These are phyloP conservation scores for Penstemon eatonii DNA, from an alignment of 257 asterid genomes.

Conservation along the genomic window DNA sequence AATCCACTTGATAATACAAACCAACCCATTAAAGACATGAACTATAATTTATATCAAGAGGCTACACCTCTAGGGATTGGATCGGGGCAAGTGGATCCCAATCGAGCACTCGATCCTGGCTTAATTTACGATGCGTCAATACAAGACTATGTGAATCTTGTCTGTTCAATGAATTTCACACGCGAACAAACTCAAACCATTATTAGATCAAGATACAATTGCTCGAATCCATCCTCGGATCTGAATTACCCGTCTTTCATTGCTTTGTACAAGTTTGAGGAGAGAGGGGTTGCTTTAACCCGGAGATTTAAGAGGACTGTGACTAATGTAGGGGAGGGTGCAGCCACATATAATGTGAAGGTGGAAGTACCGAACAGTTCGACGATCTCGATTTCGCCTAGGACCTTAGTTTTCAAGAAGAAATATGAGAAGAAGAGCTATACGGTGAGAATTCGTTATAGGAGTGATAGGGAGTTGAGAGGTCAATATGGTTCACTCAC, in stretches of 20 bases:
- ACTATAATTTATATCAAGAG: background rate
- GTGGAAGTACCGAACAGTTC: constrained; percentile 31
- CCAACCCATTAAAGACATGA: constrained; percentile 39
- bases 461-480: constrained; percentile 1
- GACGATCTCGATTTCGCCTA: constrained; percentile 27
- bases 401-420: constrained; percentile 32
- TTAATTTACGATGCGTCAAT: constrained; percentile 38
- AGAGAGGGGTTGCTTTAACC: constrained; percentile 17
- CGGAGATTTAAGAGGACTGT: constrained; percentile 34
- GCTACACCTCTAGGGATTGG: constrained; percentile 45
- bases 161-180: constrained; percentile 47
- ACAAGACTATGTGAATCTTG: constrained; percentile 39
- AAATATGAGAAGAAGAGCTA: constrained; percentile 38
- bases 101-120: constrained; percentile 51
- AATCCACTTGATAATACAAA: constrained; percentile 38
- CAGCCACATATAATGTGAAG: constrained; percentile 28
- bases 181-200: constrained; percentile 35
- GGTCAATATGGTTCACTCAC: constrained; percentile 34
- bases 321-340: constrained; percentile 45
- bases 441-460: constrained; percentile 29
- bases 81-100: constrained; percentile 46
- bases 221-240: constrained; percentile 43
- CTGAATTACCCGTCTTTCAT: constrained; percentile 49
- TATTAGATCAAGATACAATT: constrained; percentile 33
- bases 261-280: constrained; percentile 17